Evolutionary conservation across 495 filamentous ascomycete species (phyloP).

Genomic region (Wilcoxina mikolae): DNA sequence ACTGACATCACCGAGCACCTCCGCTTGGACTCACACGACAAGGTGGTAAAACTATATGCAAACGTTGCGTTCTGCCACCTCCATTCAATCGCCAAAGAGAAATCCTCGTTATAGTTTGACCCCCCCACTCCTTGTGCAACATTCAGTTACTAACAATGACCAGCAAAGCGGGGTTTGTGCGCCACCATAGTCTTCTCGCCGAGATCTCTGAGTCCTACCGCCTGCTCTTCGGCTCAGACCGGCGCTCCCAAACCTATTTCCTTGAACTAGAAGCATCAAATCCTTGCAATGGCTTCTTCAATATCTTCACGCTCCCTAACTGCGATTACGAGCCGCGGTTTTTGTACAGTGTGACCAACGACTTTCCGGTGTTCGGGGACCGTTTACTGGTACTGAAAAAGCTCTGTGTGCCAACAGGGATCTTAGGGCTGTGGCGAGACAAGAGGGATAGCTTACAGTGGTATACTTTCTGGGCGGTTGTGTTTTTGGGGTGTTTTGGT

Average conservation of each 20-base stretch:
- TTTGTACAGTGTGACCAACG: slow-evolving; percentile 8
- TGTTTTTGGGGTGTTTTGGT: slow-evolving; percentile 13
- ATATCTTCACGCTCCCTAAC: slow-evolving; percentile 1
- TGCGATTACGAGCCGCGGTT: background rate
- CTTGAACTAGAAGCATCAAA: background rate
- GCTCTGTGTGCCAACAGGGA: slow-evolving; percentile 7
- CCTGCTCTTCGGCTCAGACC: slow-evolving; percentile 6
- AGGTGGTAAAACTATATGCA: slow-evolving; percentile 1
- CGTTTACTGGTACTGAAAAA: slow-evolving; percentile 7
- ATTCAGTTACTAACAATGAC: too few species aligned
- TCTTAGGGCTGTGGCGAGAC: slow-evolving; percentile 20
- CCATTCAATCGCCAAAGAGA: slow-evolving; percentile 1
- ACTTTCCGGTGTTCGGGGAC: slow-evolving; percentile 20
- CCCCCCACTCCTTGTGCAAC: background rate
- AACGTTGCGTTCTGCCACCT: slow-evolving; percentile 6
- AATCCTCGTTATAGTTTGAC: background rate
- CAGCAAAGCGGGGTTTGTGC: slow-evolving; percentile 2
- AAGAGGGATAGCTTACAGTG: slow-evolving; percentile 19
- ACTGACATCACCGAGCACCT: slow-evolving; percentile 5
- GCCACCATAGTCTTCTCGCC: background rate
- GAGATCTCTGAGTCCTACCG: slow-evolving; percentile 7
- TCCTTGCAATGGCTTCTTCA: slow-evolving; percentile 1
- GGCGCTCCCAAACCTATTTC: background rate
- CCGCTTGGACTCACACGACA: background rate
- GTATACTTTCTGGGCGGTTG: slow-evolving; percentile 27